Base-by-base conservation (phyloP, 2,329 filamentous ascomycete genomes). In the Xylaria sp. region DNA sequence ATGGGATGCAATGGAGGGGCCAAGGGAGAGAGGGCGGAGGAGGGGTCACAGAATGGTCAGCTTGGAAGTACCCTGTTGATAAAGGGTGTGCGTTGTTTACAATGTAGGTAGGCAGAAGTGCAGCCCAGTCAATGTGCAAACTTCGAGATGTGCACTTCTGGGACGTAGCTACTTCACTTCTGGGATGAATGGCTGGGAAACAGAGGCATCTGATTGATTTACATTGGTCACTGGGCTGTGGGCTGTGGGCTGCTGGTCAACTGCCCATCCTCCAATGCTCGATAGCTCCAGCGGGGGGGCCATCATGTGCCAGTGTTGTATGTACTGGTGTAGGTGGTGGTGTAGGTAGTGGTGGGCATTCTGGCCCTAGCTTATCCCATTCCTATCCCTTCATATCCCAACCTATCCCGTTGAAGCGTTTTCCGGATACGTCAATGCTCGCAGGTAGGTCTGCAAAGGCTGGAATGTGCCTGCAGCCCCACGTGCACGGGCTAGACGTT, bases 391-490 rank as follows among this genome's bases (percentile, higher is more conserved):
- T 9, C 33, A 4, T 18, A n/a, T 8, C 41, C 12, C 2, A 7
- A 51, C 55, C 43, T 46, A 43, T 58, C 55, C 66, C 70, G 62
- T 70, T 28, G 52, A 72, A 43, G 63, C 54, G 39, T 41, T 66
- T 67, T 68, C 75, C 75, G 75, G 70, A 76, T 76, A 68, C 75
- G 73, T 72, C 64, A 10, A 68, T 33, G 13, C 59, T 65, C 41
- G 64, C 46, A 62, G 56, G 6, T 48, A 36, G 33, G 33, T 36
- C 54, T 49, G 66, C 66, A 60, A 36, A 69, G 64, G 64, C 71
- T 68, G 65, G 68, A 70, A 70, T 67, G 64, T 63, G 58, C 52
- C 60, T 67, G 56, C 64, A 62, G 51, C 25, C 25, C 64, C 69
- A 71, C 66, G 69, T 70, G 69, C 67, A 65, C 59, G 33, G 51